Evolutionary conservation across 305 asterid genomes (phyloP).

Genomic region (Fraxinus dipetala): DNA sequence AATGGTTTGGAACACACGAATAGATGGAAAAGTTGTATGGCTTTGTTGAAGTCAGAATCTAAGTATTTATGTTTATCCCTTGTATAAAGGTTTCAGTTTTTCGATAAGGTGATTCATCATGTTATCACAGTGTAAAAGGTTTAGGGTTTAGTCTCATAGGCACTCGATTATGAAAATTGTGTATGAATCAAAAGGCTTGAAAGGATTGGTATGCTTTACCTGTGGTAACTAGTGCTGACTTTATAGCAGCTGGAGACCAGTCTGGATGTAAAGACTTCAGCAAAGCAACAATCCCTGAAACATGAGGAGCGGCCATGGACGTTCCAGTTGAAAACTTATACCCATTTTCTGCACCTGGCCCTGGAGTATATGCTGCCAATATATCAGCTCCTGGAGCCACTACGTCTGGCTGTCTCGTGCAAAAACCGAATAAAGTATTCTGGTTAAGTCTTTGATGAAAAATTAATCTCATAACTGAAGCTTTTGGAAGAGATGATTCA

Average conservation of each 20-base stretch:
- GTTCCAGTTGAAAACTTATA: slow-evolving; percentile 18
- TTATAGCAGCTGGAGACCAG: slow-evolving; percentile 61
- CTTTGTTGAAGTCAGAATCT: background rate
- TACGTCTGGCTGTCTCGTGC: slow-evolving; percentile 22
- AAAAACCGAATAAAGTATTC: background rate
- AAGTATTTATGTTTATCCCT: background rate
- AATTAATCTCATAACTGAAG: background rate
- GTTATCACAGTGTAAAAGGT: background rate
- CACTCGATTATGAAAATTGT: background rate
- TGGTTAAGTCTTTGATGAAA: background rate
- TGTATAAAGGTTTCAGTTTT: background rate
- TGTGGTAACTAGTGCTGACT: slow-evolving; percentile 56
- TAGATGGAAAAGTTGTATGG: background rate
- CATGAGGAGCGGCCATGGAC: slow-evolving; percentile 29
- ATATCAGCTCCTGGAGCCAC: slow-evolving; percentile 43
- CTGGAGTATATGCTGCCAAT: slow-evolving; percentile 27
- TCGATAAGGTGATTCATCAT: background rate
- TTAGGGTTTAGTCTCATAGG: background rate
- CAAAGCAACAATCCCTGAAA: slow-evolving; percentile 38
- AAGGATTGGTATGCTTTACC: slow-evolving; percentile 26
- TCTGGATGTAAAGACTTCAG: slow-evolving; percentile 38
- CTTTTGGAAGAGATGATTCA: background rate
- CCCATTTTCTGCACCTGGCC: background rate
- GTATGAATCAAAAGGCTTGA: background rate
- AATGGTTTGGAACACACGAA: background rate